phyloP scores from a whole-genome alignment of 805 yeast species.

The Hanseniaspora osmophila region DNA sequence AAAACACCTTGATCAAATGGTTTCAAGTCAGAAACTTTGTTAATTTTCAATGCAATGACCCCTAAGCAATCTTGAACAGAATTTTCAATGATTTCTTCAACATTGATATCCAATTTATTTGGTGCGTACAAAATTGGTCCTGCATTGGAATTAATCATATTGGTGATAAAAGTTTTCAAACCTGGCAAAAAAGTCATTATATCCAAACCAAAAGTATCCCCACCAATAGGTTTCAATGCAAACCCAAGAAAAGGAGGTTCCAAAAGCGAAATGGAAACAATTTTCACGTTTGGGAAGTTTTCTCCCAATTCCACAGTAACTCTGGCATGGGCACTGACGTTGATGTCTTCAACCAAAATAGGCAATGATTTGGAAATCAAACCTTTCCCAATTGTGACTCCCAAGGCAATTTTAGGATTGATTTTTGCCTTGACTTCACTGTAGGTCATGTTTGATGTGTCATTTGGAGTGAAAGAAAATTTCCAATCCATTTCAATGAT shows the following conservation, averaged over 20 bases:
- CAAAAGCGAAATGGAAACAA: slow-evolving; percentile 55
- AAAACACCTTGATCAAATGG: slow-evolving; percentile 25
- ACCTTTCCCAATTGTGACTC: slow-evolving; percentile 70
- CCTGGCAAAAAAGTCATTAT: slow-evolving; percentile 78
- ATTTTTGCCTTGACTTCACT: slow-evolving; percentile 54
- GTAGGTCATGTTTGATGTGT: slow-evolving; percentile 72
- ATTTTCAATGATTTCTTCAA: slow-evolving; percentile 54
- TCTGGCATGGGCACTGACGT: slow-evolving; percentile 56
- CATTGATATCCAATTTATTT: slow-evolving; percentile 60
- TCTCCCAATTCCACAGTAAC: slow-evolving; percentile 47
- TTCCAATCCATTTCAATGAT: slow-evolving; percentile 75
- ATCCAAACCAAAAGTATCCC: slow-evolving; percentile 77
- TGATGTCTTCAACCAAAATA: slow-evolving; percentile 69
- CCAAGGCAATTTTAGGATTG: slow-evolving; percentile 70
- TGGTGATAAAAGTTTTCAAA: slow-evolving; percentile 55
- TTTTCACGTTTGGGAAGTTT: slow-evolving; percentile 64
- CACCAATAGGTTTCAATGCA: slow-evolving; percentile 75
- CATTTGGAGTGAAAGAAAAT: slow-evolving; percentile 68
- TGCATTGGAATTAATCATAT: slow-evolving; percentile 51
- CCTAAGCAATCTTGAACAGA: slow-evolving; percentile 58
- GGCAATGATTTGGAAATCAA: slow-evolving; percentile 64
- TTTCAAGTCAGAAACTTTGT: slow-evolving; percentile 26
- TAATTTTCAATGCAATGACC: slow-evolving; percentile 48
- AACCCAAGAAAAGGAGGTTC: slow-evolving; percentile 72
- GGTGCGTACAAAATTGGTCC: slow-evolving; percentile 77